phyloP scores from a whole-genome alignment of 2,329 filamentous ascomycete genomes.

The Monilinia vaccinii-corymbosi region DNA sequence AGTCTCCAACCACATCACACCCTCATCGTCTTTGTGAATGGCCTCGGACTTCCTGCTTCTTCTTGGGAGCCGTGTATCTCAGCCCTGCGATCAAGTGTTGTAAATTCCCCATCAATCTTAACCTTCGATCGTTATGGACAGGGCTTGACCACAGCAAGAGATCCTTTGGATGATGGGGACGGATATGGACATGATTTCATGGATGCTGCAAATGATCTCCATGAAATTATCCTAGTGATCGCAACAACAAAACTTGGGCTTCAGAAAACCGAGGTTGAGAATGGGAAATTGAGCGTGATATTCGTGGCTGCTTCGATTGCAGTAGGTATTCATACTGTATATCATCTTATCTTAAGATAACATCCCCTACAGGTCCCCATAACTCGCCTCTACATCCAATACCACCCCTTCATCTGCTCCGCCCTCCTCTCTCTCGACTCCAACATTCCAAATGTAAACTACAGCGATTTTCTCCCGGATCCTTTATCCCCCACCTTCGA shows the following conservation, averaged over 20 bases:
- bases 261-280: background rate
- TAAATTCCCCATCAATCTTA: slow-evolving; percentile 25
- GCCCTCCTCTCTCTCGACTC: slow-evolving; percentile 30
- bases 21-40: slow-evolving; percentile 29
- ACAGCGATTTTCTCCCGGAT: slow-evolving; percentile 24
- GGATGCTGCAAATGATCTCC: slow-evolving; percentile 25
- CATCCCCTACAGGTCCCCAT: slow-evolving; percentile 15
- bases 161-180: slow-evolving; percentile 22
- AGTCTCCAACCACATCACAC: background rate
- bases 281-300: slow-evolving; percentile 18
- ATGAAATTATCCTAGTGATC: slow-evolving; percentile 24
- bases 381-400: slow-evolving; percentile 27
- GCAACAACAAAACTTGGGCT: slow-evolving; percentile 12
- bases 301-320: slow-evolving; percentile 29
- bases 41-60: slow-evolving; percentile 25
- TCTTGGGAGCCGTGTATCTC: slow-evolving; percentile 26
- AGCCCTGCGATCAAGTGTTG: slow-evolving; percentile 15
- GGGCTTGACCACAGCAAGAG: slow-evolving; percentile 20
- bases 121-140: slow-evolving; percentile 29
- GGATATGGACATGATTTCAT: slow-evolving; percentile 27
- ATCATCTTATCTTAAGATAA: background rate
- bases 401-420: slow-evolving; percentile 22
- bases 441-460: slow-evolving; percentile 29
- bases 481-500: slow-evolving; percentile 24
- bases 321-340: slow-evolving; percentile 2